Evolutionary conservation across 2,329 filamentous ascomycete species (phyloP), one percentile per base, ranked within the genome.

Genomic region (Cladosporium austrohemisphaericum): DNA sequence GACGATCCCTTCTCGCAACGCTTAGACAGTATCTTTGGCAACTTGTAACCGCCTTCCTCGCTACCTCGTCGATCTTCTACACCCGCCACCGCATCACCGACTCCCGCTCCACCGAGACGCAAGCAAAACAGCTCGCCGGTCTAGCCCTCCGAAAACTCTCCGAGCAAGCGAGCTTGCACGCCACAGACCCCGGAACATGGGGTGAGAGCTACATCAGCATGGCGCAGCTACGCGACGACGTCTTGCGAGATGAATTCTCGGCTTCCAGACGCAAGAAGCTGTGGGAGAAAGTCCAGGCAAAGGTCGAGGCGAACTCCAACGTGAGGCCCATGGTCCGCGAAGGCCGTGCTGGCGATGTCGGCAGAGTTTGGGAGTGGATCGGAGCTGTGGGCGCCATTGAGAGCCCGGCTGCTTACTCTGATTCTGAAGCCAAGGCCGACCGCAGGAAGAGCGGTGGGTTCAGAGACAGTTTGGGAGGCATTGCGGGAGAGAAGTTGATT

Each of bases 241-340:
- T 98, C 3, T 75, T 98, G 31, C 78, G 92, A 16, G 81, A 85
- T 22, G 84, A 95, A 53, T 88, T 96, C 66, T 85, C 80, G 3
- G 77, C 91, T 16, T 76, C 77, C 7, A 81, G 90, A 59, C 79
- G 93, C 29, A 86, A 93, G 63, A 80, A 81, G 49, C 75, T 98
- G 43, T 98, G 94, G 93, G 78, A 83, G 55, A 81, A 82, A 41
- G 93, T 98, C 16, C 80, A 83, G 57, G 80, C 76, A 44, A 85
- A 97, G 45, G 91, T 98, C 1, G 93, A 98, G 69, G 84, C 84
- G 68, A 98, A 98, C 67, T 86, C 88, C 52, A 98, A 98, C 63
- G 86, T 98, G 13, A 80, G 93, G 33, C 88, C 70, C 69, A 91
- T 78, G 71, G 90, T 74, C 72, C 86, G 78, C 69, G 80, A 81